Percentiles rank a stretch among this genome's conserved stretches.
Conservation (phyloP, 768 basidiomycete genomes). For the Boletus huronensis region DNA sequence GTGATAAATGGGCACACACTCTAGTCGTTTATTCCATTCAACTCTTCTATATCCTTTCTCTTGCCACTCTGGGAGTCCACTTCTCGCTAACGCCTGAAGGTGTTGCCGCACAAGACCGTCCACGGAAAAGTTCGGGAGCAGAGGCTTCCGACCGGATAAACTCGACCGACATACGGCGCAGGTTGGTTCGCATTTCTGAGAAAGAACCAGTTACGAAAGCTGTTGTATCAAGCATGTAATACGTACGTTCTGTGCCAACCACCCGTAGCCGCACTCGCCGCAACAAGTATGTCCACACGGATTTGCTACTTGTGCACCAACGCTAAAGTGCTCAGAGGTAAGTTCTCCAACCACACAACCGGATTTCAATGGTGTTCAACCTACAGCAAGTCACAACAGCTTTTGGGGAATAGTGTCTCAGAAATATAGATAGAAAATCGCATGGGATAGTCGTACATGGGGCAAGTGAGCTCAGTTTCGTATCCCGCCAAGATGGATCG, state of each 20-base stretch:
- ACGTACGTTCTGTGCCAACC: slow-evolving; percentile 54
- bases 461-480: slow-evolving; percentile 65
- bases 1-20: slow-evolving; percentile 38
- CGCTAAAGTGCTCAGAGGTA: slow-evolving; percentile 38
- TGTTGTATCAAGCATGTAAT: not conserved
- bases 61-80: slow-evolving; percentile 52
- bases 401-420: slow-evolving; percentile 32
- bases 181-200: slow-evolving; percentile 39
- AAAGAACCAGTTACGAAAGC: not conserved
- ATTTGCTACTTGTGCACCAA: slow-evolving; percentile 57
- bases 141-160: slow-evolving; percentile 38
- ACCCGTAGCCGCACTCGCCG: slow-evolving; percentile 60
- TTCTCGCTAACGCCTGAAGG: slow-evolving; percentile 44
- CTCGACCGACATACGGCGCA: slow-evolving; percentile 61
- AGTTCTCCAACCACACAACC: not conserved
- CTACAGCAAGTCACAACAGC: slow-evolving; percentile 72
- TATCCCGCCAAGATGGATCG: slow-evolving; percentile 41
- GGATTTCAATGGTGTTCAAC: slow-evolving; percentile 20
- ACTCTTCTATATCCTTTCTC: slow-evolving; percentile 41
- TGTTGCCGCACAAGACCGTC: slow-evolving; percentile 62
- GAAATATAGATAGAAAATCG: not conserved
- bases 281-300: slow-evolving; percentile 77
- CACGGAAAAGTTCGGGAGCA: slow-evolving; percentile 63
- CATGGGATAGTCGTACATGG: slow-evolving; percentile 53
- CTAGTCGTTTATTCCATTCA: slow-evolving; percentile 54